A percentile compares a stretch with the other conserved stretches of the same genome.
These are phyloP conservation scores for Naganishia onofrii DNA, from an alignment of 768 basidiomycete species.

Conservation along the genomic window DNA sequence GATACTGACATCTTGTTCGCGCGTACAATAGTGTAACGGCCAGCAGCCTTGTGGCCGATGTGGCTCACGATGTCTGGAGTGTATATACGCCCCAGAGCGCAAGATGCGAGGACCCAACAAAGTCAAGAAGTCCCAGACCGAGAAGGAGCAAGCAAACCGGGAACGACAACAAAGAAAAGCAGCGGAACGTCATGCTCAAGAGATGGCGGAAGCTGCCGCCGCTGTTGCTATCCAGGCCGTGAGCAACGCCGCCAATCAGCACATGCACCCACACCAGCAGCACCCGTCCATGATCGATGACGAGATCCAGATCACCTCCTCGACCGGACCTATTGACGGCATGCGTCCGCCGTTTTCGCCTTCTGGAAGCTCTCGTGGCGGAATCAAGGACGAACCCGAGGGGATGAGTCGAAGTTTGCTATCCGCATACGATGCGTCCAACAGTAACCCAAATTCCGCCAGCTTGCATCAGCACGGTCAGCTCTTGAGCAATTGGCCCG, in stretches of 20 bases:
- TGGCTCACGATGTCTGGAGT: constrained; percentile 33
- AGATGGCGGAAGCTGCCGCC: constrained; percentile 3
- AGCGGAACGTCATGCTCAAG: constrained; percentile 21
- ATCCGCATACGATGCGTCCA: constrained; percentile 16
- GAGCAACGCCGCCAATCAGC: constrained; percentile 9
- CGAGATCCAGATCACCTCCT: constrained; percentile 18
- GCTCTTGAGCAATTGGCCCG: constrained; percentile 21
- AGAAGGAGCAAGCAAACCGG: constrained; percentile 23
- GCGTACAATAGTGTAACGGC: constrained; percentile 41
- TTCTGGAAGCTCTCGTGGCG: background rate
- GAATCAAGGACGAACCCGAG: constrained; percentile 16
- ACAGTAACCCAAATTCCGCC: constrained; percentile 7
- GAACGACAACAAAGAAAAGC: constrained; percentile 19
- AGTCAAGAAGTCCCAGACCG: constrained; percentile 31
- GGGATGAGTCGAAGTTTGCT: constrained; percentile 15
- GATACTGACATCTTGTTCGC: background rate
- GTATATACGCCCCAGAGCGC: constrained; percentile 37
- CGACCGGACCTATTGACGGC: constrained; percentile 5
- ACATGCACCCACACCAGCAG: constrained; percentile 22
- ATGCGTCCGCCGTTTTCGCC: constrained; percentile 17
- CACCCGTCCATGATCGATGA: constrained; percentile 14
- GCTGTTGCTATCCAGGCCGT: constrained; percentile 20
- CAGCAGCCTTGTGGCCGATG: constrained; percentile 44
- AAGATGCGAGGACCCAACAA: constrained; percentile 43
- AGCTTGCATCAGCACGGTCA: constrained; percentile 17